Percentiles rank a stretch among this genome's conserved stretches.
phyloP scores from a whole-genome alignment of 371 early-diverging fungal species.

The Mucor lusitanicus region DNA sequence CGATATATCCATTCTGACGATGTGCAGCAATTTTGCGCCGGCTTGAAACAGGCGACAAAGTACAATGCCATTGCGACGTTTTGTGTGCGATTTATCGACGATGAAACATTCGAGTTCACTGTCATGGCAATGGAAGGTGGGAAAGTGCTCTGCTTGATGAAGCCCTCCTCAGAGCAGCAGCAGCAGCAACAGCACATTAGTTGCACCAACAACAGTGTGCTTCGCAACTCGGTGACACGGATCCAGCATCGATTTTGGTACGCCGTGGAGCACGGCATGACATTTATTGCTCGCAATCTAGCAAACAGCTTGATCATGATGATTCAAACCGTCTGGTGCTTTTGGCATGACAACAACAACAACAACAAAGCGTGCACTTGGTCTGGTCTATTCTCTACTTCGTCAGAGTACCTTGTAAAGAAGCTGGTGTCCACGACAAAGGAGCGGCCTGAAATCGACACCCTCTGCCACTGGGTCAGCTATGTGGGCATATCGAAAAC shows the following conservation, averaged over 20 bases:
- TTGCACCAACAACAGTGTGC: not conserved
- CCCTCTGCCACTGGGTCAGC: conserved; percentile 7
- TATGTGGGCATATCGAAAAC: conserved; percentile 15
- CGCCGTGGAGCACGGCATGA: conserved; percentile 22
- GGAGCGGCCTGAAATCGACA: conserved; percentile 16
- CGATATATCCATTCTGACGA: conserved; percentile 30
- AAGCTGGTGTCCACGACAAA: conserved; percentile 2
- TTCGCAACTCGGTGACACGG: conserved; percentile 4
- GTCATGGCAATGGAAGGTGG: conserved; percentile 17
- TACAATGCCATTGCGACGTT: not conserved
- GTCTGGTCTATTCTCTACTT: not conserved
- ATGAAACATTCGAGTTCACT: conserved; percentile 13
- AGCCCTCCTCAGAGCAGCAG: conserved; percentile 2
- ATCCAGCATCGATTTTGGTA: conserved; percentile 21
- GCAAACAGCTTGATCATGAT: conserved; percentile 10
- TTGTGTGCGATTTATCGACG: conserved; percentile 5
- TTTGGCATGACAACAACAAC: conserved; percentile 5
- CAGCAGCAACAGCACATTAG: not conserved
- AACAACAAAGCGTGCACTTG: not conserved
- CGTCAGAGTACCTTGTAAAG: conserved; percentile 9
- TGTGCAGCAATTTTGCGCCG: conserved; percentile 19
- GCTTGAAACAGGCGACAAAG: conserved; percentile 14
- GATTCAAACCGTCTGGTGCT: conserved; percentile 7
- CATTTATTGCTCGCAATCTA: conserved; percentile 8
- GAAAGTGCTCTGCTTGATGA: conserved; percentile 19